These are phyloP conservation scores for Herpetomonas samuelpessoai DNA, from an alignment of 208 protist genomes.

Conservation along the genomic window DNA sequence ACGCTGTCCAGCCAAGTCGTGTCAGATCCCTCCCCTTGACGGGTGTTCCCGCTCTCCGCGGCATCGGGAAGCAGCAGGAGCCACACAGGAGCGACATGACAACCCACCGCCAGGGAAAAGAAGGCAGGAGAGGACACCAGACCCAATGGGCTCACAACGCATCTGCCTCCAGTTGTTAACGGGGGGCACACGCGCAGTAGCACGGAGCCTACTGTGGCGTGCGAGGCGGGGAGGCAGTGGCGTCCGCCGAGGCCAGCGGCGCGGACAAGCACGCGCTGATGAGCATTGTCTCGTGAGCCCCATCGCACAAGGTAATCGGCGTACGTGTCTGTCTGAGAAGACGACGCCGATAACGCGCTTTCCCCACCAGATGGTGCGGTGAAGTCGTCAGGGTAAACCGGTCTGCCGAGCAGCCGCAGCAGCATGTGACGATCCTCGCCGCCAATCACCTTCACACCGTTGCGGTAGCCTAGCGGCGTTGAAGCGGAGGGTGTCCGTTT, in stretches of 20 bases:
- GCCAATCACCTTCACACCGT: conserved; percentile 30
- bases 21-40: too few relatives aligned
- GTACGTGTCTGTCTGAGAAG: conserved; percentile 7
- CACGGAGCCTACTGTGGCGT: conserved; percentile 25
- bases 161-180: not conserved
- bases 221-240: conserved; percentile 11
- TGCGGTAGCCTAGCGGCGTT: not conserved
- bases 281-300: conserved; percentile 35
- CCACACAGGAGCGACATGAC: conserved; percentile 56
- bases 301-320: conserved; percentile 13
- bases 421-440: conserved; percentile 42
- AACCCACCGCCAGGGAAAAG: conserved; percentile 72
- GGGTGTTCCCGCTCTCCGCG: too few relatives aligned
- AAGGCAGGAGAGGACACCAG: conserved; percentile 43
- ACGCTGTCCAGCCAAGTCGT: too few relatives aligned
- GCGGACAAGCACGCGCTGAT: conserved; percentile 38
- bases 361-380: not conserved
- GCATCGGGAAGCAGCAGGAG: conserved; percentile 19
- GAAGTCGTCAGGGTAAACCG: conserved; percentile 39
- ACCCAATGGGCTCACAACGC: conserved; percentile 18
- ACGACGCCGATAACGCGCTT: not conserved
- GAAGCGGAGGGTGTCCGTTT: not conserved
- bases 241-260: conserved; percentile 7
- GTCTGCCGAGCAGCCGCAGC: conserved; percentile 39
- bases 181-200: conserved; percentile 13